A percentile compares a stretch with the other conserved stretches of the same genome.
phyloP scores from a whole-genome alignment of 768 basidiomycete genomes.

The Imleria badia region DNA sequence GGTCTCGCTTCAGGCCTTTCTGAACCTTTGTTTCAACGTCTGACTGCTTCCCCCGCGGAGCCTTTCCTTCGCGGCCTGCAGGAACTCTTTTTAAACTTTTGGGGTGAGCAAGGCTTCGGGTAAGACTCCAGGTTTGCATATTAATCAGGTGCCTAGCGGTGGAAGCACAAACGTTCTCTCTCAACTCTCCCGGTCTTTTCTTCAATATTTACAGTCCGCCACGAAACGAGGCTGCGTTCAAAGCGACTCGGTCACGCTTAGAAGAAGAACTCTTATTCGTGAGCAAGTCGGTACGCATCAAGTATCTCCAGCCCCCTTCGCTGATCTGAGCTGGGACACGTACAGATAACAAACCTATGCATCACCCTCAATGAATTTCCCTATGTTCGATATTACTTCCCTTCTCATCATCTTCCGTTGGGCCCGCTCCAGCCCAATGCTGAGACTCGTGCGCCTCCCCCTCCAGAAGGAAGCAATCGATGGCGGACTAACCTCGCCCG shows the following conservation, averaged over 20 bases:
- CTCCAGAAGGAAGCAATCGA: conserved; percentile 59
- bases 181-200: conserved; percentile 77
- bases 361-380: conserved; percentile 91
- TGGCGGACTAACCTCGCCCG: conserved; percentile 84
- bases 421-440: conserved; percentile 74
- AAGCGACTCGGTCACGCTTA: conserved; percentile 67
- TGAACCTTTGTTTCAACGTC: conserved; percentile 71
- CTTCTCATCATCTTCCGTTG: conserved; percentile 77
- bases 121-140: not conserved
- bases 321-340: conserved; percentile 1
- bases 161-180: conserved; percentile 83
- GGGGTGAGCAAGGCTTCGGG: conserved; percentile 58
- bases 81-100: conserved; percentile 92
- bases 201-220: conserved; percentile 89
- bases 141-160: conserved; percentile 50
- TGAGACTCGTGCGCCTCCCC: conserved; percentile 64
- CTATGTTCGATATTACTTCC: conserved; percentile 89
- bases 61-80: conserved; percentile 73
- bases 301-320: not conserved
- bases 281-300: conserved; percentile 56
- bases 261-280: conserved; percentile 84
- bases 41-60: conserved; percentile 75
- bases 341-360: conserved; percentile 83
- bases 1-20: conserved; percentile 55
- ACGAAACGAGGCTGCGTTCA: conserved; percentile 63